phyloP scores from a whole-genome alignment of 345 rosid species.

The Nasturtium officinale region DNA sequence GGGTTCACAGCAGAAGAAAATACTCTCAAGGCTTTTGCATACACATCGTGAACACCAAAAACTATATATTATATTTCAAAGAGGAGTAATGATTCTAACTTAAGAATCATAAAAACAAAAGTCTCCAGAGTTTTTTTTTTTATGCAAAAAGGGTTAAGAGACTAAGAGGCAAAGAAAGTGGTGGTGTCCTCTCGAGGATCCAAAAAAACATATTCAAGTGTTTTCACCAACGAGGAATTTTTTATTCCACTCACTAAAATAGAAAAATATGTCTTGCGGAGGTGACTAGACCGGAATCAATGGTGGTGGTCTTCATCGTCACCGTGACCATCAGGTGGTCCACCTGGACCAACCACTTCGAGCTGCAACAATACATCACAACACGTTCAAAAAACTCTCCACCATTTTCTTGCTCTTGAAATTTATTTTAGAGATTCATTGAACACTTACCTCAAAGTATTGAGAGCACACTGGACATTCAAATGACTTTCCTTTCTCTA shows the following conservation, averaged over 20 bases:
- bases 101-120: background rate
- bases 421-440: background rate
- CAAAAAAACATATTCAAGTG: constrained; percentile 8
- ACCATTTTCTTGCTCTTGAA: background rate
- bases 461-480: constrained; percentile 87
- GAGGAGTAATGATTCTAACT: constrained; percentile 11
- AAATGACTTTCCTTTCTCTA: constrained; percentile 76
- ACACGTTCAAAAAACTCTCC: background rate
- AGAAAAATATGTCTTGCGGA: background rate
- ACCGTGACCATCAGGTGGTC: constrained; percentile 73
- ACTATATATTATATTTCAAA: constrained; percentile 9
- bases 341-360: constrained; percentile 87
- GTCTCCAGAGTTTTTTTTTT: background rate
- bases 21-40: background rate
- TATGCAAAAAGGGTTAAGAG: constrained; percentile 13
- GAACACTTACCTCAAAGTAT: constrained; percentile 57
- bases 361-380: constrained; percentile 40
- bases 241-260: constrained; percentile 21
- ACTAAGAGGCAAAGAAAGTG: constrained; percentile 11
- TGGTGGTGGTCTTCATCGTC: constrained; percentile 43
- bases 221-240: constrained; percentile 13
- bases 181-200: constrained; percentile 1
- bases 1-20: background rate
- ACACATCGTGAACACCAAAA: constrained; percentile 11
- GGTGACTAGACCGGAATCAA: constrained; percentile 7